Evolutionary conservation across 2,329 filamentous ascomycete genomes (phyloP).

Genomic region (Bipolaris sorokiniana): DNA sequence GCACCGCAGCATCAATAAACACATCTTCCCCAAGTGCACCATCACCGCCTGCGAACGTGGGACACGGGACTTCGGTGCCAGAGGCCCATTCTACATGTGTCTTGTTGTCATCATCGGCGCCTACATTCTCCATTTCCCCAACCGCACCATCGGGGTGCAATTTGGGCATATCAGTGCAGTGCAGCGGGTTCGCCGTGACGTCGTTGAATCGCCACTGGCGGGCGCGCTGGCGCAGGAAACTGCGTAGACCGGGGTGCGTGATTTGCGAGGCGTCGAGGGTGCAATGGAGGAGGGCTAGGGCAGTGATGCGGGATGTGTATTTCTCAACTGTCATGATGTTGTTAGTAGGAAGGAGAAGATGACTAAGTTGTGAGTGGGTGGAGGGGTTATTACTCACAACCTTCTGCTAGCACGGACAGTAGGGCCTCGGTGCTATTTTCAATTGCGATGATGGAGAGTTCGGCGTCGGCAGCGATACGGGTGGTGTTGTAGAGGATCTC

Average conservation of each 20-base stretch:
- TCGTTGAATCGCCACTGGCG: conserved; percentile 42
- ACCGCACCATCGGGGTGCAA: too few relatives aligned
- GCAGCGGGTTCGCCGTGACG: conserved; percentile 18
- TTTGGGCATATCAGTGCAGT: conserved; percentile 35
- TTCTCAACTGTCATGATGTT: conserved; percentile 25
- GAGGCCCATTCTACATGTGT: conserved; percentile 17
- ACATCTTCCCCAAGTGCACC: conserved; percentile 65
- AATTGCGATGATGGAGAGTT: conserved; percentile 73
- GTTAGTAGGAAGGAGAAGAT: background rate
- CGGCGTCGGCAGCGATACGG: conserved; percentile 57
- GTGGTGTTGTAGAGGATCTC: conserved; percentile 59
- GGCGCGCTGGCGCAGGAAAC: conserved; percentile 41
- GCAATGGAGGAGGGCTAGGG: conserved; percentile 43
- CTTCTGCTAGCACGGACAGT: conserved; percentile 63
- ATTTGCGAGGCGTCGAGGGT: conserved; percentile 30
- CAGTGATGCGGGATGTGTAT: conserved; percentile 34
- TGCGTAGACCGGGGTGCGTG: conserved; percentile 27
- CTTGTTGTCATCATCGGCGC: background rate
- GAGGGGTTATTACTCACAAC: conserved; percentile 54
- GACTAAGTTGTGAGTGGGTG: background rate
- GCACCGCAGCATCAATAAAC: conserved; percentile 59
- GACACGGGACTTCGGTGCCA: conserved; percentile 42
- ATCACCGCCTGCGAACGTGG: conserved; percentile 70
- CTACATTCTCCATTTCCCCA: too few relatives aligned
- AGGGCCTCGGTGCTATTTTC: conserved; percentile 68